Percentiles rank a stretch among this genome's conserved stretches.
These are phyloP conservation scores for Naganishia vaughanmartiniae DNA, from an alignment of 768 basidiomycete genomes.

Conservation along the genomic window DNA sequence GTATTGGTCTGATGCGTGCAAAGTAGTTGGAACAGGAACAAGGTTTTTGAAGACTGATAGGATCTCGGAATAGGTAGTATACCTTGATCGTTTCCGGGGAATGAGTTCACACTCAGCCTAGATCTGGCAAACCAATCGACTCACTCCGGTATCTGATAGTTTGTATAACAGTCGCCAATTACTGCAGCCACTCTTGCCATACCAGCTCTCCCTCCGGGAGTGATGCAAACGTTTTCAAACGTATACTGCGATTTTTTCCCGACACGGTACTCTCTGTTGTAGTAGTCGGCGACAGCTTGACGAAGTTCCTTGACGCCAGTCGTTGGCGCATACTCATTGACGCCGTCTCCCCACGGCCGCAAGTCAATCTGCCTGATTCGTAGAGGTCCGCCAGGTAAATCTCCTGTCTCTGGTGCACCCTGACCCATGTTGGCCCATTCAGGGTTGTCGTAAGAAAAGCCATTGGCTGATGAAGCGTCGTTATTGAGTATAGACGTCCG, in stretches of 20 bases:
- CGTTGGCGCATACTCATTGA: conserved; percentile 81
- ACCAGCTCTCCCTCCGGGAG: conserved; percentile 83
- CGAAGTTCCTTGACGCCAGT: conserved; percentile 80
- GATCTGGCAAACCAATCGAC: neutral
- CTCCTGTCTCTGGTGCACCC: conserved; percentile 65
- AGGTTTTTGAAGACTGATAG: conserved; percentile 73
- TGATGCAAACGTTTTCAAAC: conserved; percentile 74
- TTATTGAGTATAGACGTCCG: conserved; percentile 56
- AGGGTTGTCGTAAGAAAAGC: conserved; percentile 59
- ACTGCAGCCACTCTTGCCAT: conserved; percentile 88
- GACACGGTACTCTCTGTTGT: conserved; percentile 81
- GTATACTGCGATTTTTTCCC: conserved; percentile 82
- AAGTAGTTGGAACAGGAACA: conserved; percentile 80
- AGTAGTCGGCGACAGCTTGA: conserved; percentile 82
- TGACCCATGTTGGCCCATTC: conserved; percentile 62
- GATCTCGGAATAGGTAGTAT: conserved; percentile 41
- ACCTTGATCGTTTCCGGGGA: conserved; percentile 4
- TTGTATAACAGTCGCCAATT: conserved; percentile 67
- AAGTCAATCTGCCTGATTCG: conserved; percentile 67
- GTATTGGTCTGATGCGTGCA: conserved; percentile 59
- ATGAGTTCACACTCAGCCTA: neutral
- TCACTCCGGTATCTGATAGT: conserved; percentile 64
- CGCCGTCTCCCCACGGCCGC: conserved; percentile 52
- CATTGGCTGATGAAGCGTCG: conserved; percentile 66
- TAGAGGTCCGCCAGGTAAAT: conserved; percentile 71